These are phyloP conservation scores for Cubamyces sp. DNA, from an alignment of 768 basidiomycete genomes.

Conservation along the genomic window DNA sequence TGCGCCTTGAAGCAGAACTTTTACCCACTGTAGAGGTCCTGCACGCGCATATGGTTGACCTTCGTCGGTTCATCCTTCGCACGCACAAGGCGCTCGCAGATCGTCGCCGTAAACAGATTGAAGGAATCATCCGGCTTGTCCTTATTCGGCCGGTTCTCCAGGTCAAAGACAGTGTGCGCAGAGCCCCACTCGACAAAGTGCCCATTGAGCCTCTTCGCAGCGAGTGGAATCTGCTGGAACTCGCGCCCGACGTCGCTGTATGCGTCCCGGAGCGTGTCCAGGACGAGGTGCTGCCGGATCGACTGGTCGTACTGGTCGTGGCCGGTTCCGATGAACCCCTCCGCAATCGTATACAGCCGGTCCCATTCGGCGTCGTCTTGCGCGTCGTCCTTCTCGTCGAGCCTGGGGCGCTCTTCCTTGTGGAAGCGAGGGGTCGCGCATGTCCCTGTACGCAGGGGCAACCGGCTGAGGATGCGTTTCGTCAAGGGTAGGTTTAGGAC, in stretches of 20 bases:
- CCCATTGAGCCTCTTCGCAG: constrained; percentile 27
- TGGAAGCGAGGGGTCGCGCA: constrained; percentile 29
- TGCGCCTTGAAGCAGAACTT: constrained; percentile 13
- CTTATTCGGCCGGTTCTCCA: neutral
- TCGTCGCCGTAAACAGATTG: constrained; percentile 25
- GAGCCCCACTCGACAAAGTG: constrained; percentile 32
- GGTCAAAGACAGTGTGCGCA: constrained; percentile 24
- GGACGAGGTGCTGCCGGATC: constrained; percentile 32
- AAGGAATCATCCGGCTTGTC: constrained; percentile 9
- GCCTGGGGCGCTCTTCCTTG: constrained; percentile 23
- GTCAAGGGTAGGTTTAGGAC: too few relatives aligned
- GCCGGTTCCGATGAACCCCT: constrained; percentile 27
- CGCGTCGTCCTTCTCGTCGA: constrained; percentile 7
- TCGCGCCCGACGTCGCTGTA: constrained; percentile 7
- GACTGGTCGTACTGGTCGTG: constrained; percentile 27
- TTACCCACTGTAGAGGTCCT: neutral
- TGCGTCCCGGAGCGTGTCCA: constrained; percentile 18
- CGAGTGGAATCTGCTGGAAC: constrained; percentile 29
- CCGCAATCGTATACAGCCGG: constrained; percentile 26
- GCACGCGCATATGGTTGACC: neutral
- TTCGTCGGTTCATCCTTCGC: neutral
- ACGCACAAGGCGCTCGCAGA: constrained; percentile 23
- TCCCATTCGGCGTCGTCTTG: constrained; percentile 20
- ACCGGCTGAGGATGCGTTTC: too few relatives aligned
- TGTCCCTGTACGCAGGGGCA: constrained; percentile 20